A percentile compares a stretch with the other conserved stretches of the same genome.
Conservation (phyloP, 139 green algal species). For the Spirogloea muscicola region DNA sequence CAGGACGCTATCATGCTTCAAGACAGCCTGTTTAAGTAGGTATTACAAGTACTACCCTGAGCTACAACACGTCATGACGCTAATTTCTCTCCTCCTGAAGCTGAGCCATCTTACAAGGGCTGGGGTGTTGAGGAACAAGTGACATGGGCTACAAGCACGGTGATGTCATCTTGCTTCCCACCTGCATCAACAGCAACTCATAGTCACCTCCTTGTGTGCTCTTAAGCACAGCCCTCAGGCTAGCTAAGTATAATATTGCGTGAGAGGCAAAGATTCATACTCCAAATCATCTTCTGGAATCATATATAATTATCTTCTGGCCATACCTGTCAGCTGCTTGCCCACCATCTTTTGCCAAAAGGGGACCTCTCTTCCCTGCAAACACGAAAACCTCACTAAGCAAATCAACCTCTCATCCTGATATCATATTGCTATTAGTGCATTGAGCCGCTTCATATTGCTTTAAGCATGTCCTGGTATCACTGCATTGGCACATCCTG, state of each 20-base stretch:
- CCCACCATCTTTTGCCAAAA: conserved; percentile 43
- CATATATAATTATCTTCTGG: neutral
- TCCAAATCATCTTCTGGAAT: neutral
- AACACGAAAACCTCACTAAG: neutral
- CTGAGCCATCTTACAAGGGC: no score
- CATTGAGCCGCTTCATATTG: neutral
- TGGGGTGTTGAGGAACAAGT: no score
- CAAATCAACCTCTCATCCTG: neutral
- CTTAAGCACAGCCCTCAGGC: neutral
- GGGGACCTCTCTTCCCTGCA: conserved; percentile 25
- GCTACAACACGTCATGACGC: no score
- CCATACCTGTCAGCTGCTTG: conserved; percentile 38
- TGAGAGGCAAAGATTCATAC: neutral
- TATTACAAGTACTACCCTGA: no score
- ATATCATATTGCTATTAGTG: neutral
- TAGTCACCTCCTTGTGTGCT: neutral
- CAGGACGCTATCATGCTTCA: no score
- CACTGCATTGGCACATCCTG: no score
- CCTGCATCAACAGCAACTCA: conserved; percentile 16
- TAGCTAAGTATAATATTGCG: neutral
- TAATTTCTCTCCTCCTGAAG: no score
- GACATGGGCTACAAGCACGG: conserved; percentile 48
- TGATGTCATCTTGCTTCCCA: conserved; percentile 60
- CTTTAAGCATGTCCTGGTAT: no score
- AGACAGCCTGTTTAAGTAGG: no score